Percentiles rank a stretch among this genome's conserved stretches.
Conservation (phyloP, 2,329 filamentous ascomycete species). For the Pleurostoma richardsiae region DNA sequence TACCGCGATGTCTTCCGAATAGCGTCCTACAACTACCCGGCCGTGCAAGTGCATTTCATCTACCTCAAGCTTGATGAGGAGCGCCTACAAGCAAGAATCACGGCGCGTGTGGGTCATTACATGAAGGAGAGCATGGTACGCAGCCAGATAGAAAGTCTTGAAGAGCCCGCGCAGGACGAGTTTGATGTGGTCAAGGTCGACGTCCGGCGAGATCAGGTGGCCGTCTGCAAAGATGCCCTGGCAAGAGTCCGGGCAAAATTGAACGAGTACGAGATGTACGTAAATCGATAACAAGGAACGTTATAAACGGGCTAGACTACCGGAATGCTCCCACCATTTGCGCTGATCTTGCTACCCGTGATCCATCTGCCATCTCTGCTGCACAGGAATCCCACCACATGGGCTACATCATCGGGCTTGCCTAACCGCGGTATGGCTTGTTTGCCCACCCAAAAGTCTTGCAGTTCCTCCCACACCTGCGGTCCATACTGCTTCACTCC, state of each 20-base stretch:
- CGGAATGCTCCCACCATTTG: neutral
- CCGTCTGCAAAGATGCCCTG: constrained; percentile 4
- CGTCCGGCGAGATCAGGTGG: constrained; percentile 1
- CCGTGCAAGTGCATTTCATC: constrained; percentile 56
- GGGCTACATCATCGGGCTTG: neutral
- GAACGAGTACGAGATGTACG: neutral
- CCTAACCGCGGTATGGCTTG: neutral
- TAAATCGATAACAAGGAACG: neutral
- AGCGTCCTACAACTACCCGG: constrained; percentile 42
- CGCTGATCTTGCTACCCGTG: neutral
- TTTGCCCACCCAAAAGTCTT: neutral
- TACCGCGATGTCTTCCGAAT: constrained; percentile 60
- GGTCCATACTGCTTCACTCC: neutral
- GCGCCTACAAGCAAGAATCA: constrained; percentile 54
- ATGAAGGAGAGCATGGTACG: constrained; percentile 68
- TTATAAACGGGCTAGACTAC: neutral
- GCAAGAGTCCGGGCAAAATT: neutral
- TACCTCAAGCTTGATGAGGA: constrained; percentile 57
- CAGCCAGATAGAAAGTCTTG: constrained; percentile 60
- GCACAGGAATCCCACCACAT: neutral
- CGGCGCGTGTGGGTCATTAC: constrained; percentile 56
- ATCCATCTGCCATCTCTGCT: neutral
- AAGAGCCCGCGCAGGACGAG: constrained; percentile 43
- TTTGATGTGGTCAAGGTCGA: constrained; percentile 42
- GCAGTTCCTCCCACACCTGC: neutral